Evolutionary conservation across 2,329 filamentous ascomycete species (phyloP).

Genomic region (Colletotrichum liriopes): DNA sequence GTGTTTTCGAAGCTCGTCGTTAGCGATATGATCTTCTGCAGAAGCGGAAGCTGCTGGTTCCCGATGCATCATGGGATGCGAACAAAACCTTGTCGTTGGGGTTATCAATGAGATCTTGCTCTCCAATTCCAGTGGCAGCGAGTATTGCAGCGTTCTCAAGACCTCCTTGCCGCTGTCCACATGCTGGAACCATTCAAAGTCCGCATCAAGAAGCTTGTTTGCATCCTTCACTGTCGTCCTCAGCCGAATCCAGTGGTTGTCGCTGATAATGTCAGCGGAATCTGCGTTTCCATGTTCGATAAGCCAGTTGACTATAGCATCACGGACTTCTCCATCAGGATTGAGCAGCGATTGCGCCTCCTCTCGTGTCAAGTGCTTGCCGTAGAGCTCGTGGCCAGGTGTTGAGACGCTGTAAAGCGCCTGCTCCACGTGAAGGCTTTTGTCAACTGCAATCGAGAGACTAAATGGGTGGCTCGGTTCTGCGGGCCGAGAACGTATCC

Average conservation of each 20-base stretch:
- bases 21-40: fast-evolving
- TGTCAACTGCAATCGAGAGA: slow-evolving; percentile 26
- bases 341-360: slow-evolving; percentile 65
- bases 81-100: slow-evolving; percentile 57
- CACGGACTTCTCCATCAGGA: slow-evolving; percentile 57
- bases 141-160: slow-evolving; percentile 53
- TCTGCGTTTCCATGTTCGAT: slow-evolving; percentile 53
- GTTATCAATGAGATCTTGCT: slow-evolving; percentile 62
- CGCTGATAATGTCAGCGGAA: slow-evolving; percentile 53
- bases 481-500: neutral
- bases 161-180: slow-evolving; percentile 56
- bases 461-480: slow-evolving; percentile 14
- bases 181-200: slow-evolving; percentile 47
- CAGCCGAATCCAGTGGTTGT: slow-evolving; percentile 60
- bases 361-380: slow-evolving; percentile 63
- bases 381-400: slow-evolving; percentile 62
- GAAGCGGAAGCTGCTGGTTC: slow-evolving; percentile 8
- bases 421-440: slow-evolving; percentile 55
- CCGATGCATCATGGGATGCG: slow-evolving; percentile 49
- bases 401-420: slow-evolving; percentile 65
- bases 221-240: slow-evolving; percentile 57
- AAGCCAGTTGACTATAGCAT: slow-evolving; percentile 63
- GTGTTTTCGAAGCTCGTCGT: slow-evolving; percentile 23
- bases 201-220: slow-evolving; percentile 63
- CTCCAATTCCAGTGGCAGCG: slow-evolving; percentile 21